Conservation (phyloP, 768 basidiomycete genomes). For the Tricholoma saponaceum region DNA sequence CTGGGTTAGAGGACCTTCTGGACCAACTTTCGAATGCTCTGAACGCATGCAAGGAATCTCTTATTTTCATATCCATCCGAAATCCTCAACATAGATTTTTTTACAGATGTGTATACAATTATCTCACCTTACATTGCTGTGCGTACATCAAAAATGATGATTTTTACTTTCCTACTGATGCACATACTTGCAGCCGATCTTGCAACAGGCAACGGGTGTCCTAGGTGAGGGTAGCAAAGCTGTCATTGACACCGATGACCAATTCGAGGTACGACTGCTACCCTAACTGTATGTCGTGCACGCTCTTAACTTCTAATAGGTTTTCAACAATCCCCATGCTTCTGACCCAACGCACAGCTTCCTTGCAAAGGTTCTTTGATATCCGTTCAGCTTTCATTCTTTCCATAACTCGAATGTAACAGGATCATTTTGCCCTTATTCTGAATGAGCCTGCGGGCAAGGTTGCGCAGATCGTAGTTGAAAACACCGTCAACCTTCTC, state of each 20-base stretch:
- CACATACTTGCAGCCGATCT: conserved; percentile 44
- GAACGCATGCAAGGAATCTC: conserved; percentile 51
- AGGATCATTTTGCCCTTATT: conserved; percentile 72
- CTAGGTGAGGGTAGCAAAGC: conserved; percentile 62
- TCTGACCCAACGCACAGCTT: conserved; percentile 68
- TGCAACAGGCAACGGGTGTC: conserved; percentile 51
- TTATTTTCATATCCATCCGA: not conserved
- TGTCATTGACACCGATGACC: conserved; percentile 66
- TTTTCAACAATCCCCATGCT: conserved; percentile 63
- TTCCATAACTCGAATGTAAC: conserved; percentile 1
- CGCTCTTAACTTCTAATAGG: conserved; percentile 27
- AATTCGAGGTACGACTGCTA: conserved; percentile 46
- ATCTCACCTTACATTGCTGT: conserved; percentile 64
- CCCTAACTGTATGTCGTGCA: not conserved
- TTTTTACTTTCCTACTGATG: not conserved
- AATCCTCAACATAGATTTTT: conserved; percentile 2
- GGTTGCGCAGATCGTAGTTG: conserved; percentile 64
- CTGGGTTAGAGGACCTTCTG: conserved; percentile 51
- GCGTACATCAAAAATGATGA: conserved; percentile 14
- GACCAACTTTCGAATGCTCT: conserved; percentile 62
- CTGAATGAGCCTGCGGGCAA: conserved; percentile 75
- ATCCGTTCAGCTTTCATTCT: not conserved
- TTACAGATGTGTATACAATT: conserved; percentile 57
- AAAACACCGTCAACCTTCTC: conserved; percentile 55
- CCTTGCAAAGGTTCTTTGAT: conserved; percentile 52